Conservation (phyloP, 257 asterid species). For the Jacaranda copaia region DNA sequence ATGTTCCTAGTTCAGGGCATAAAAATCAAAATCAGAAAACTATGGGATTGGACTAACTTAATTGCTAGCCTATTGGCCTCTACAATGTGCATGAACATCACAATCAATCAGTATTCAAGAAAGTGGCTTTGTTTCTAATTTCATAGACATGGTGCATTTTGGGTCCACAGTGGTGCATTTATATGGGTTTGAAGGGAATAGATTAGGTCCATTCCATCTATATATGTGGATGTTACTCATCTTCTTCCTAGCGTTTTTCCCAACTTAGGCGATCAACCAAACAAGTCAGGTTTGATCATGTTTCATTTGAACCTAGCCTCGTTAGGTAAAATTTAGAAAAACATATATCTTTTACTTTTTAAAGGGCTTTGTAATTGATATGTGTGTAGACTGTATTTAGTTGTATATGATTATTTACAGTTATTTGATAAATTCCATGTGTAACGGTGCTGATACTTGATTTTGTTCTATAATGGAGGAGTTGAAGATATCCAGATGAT, state of each 20-base stretch:
- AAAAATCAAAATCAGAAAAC: constrained; percentile 9
- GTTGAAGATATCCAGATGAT: too few species aligned
- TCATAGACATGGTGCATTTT: constrained; percentile 30
- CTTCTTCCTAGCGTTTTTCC: not conserved
- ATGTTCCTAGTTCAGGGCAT: constrained; percentile 31
- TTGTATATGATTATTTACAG: too few species aligned
- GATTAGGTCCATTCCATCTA: not conserved
- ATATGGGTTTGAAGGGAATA: not conserved
- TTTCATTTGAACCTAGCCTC: not conserved
- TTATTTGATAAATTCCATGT: too few species aligned
- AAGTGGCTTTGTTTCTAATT: constrained; percentile 35
- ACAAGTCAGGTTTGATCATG: not conserved
- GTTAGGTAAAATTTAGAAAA: too few species aligned
- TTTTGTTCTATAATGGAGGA: too few species aligned
- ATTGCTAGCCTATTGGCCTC: constrained; percentile 30
- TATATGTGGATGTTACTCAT: too few species aligned
- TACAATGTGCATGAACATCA: constrained; percentile 20
- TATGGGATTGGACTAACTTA: constrained; percentile 26
- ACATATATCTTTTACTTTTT: too few species aligned
- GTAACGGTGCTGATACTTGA: too few species aligned
- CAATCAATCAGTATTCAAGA: constrained; percentile 30
- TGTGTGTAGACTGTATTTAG: too few species aligned
- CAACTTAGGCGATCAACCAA: not conserved
- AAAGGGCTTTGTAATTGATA: too few species aligned
- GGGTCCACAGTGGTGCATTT: constrained; percentile 31